Base-by-base conservation (phyloP, 2,329 filamentous ascomycete genomes). In the Aspergillus sp. region DNA sequence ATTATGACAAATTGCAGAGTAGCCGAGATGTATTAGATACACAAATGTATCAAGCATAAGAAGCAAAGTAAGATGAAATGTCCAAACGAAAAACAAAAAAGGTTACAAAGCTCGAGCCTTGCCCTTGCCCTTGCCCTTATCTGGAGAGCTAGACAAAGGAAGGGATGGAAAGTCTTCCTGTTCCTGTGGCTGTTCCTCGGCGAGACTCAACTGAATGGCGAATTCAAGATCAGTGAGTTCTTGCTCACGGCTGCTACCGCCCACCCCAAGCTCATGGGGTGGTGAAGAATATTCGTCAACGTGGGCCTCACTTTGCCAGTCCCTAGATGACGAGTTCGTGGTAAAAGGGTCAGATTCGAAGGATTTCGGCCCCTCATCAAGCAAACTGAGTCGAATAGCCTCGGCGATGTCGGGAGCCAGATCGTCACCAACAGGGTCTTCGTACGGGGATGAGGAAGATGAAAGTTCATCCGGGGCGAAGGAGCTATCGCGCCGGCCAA, bases 181-280 rank as follows among this genome's bases (percentile, higher is more conserved):
- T 24, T 68, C 52, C 6, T 52, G 84, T 67, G 82, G 84, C 68
- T 83, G 77, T 65, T 85, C 81, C 66, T 88, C 85, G 0, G 81
- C 85, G 53, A 88, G 75, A 69, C 86, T 88, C 26, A 88, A 69
- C 69, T 86, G 85, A 62, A 88, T 73, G 0, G 86, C 86, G 69
- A 85, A 85, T 60, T 87, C 84, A 32, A 89, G 68, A 71, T 88
- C 86, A 49, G 81, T 80, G 62, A 84, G 73, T 67, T 86, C 83
- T 45, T 75, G 65, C 69, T 80, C 66, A 67, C 75, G 64, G 69
- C 77, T 73, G 63, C 76, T 69, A 62, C 72, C 74, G 18, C 72
- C 65, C 57, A 68, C 63, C 6, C 58, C 55, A 1, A 59, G 52
- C 14, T 61, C 62, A 20, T 60, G 49, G 7, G 66, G 65, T n/a